Percentiles rank a stretch among this genome's conserved stretches.
These are phyloP conservation scores for Cryptococcus sp. DNA, from an alignment of 1,284 basidiomycete genomes.

Conservation along the genomic window DNA sequence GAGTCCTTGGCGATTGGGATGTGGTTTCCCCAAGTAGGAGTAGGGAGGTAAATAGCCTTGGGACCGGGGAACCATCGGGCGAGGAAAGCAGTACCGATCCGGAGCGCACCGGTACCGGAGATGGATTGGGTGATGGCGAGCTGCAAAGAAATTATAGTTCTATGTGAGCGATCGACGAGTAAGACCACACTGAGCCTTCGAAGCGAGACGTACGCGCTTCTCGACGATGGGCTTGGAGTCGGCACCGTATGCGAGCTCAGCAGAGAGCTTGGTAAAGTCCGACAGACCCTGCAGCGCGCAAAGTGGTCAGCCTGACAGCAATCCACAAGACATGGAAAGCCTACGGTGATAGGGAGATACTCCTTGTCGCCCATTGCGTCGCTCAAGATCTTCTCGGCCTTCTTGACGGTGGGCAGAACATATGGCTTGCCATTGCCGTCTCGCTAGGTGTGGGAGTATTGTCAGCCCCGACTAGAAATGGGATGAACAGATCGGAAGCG, in stretches of 20 bases:
- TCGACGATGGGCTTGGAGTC: conserved; percentile 74
- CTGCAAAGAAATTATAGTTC: conserved; percentile 58
- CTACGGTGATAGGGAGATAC: conserved; percentile 87
- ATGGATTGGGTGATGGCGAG: conserved; percentile 93
- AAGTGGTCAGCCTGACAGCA: neutral
- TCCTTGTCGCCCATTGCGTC: conserved; percentile 85
- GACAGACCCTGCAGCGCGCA: conserved; percentile 59
- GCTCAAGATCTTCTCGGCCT: conserved; percentile 65
- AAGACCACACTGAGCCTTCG: too few species aligned
- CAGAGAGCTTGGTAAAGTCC: conserved; percentile 85
- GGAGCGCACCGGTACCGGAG: conserved; percentile 95
- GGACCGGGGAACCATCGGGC: conserved; percentile 79
- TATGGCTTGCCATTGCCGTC: conserved; percentile 95
- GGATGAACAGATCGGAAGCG: conserved; percentile 7
- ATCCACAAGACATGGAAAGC: conserved; percentile 5
- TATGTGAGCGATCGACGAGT: neutral
- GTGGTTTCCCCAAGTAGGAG: conserved; percentile 98
- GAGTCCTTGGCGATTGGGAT: conserved; percentile 81
- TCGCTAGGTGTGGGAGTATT: conserved; percentile 60
- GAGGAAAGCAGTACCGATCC: conserved; percentile 94
- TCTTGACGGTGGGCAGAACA: conserved; percentile 84
- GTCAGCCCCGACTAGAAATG: neutral
- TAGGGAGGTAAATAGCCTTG: conserved; percentile 90
- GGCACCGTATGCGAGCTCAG: conserved; percentile 86
- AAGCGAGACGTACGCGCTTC: conserved; percentile 65